phyloP scores from a whole-genome alignment of 371 early-diverging fungal genomes.

The Apophysomyces variabilis region DNA sequence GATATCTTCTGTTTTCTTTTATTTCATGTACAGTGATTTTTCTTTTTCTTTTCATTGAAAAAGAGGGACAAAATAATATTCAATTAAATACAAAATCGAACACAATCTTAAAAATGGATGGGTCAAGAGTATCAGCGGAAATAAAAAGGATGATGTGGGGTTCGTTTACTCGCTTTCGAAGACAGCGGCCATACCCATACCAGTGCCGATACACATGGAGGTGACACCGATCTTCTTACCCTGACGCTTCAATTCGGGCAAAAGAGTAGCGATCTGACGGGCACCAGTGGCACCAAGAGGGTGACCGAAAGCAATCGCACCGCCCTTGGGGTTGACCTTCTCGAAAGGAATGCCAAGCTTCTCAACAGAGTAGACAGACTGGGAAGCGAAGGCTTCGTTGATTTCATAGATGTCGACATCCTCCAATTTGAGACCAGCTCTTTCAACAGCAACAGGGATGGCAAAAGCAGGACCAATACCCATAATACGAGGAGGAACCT shows the following conservation, averaged over 20 bases:
- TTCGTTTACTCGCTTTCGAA: constrained; percentile 80
- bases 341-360: constrained; percentile 81
- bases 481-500: constrained; percentile 90
- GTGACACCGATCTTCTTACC: constrained; percentile 87
- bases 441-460: constrained; percentile 88
- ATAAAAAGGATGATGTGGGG: too few relatives aligned
- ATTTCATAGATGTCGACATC: constrained; percentile 86
- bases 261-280: constrained; percentile 93
- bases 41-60: background rate
- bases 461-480: constrained; percentile 96
- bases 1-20: background rate
- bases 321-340: constrained; percentile 98
- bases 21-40: constrained; percentile 5
- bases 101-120: background rate
- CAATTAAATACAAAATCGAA: constrained; percentile 1
- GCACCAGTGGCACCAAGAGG: constrained; percentile 94
- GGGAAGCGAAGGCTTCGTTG: constrained; percentile 99
- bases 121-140: too few relatives aligned
- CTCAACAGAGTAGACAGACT: constrained; percentile 92
- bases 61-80: background rate
- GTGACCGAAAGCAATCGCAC: constrained; percentile 78
- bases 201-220: constrained; percentile 97
- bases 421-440: constrained; percentile 77
- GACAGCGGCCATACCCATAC: constrained; percentile 96
- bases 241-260: constrained; percentile 92